These are phyloP conservation scores for Candida morakotiae DNA, from an alignment of 805 yeast species.

Conservation along the genomic window DNA sequence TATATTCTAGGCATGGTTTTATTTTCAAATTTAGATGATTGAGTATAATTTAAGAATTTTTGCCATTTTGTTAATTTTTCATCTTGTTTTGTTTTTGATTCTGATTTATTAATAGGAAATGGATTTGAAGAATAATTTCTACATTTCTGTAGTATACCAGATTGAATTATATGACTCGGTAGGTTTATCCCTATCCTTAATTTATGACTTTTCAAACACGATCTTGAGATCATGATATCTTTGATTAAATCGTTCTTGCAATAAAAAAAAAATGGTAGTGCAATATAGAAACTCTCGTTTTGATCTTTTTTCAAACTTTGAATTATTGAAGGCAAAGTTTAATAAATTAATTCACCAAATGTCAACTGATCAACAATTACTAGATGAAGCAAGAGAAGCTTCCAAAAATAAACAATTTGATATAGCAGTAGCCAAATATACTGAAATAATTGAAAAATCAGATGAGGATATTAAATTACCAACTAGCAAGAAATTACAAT, in stretches of 20 bases:
- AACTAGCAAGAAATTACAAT: conserved; percentile 26
- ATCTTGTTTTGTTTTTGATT: conserved; percentile 12
- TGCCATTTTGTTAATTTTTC: conserved; percentile 32
- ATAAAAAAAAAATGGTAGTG: no score
- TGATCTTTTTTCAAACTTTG: no score
- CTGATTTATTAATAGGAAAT: conserved; percentile 29
- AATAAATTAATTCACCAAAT: neutral
- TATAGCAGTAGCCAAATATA: conserved; percentile 60
- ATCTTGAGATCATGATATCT: neutral
- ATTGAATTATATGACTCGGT: neutral
- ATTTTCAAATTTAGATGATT: conserved; percentile 56
- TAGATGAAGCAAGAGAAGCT: conserved; percentile 62
- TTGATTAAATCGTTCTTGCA: no score
- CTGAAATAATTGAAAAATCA: conserved; percentile 38
- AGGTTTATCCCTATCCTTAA: neutral
- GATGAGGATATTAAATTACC: conserved; percentile 9
- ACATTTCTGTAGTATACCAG: no score
- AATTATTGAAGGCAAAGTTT: conserved; percentile 5
- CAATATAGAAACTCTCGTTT: no score
- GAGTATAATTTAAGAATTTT: conserved; percentile 37
- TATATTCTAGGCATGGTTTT: conserved; percentile 57
- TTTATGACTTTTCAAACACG: neutral
- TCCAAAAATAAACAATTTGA: conserved; percentile 44
- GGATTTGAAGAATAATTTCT: conserved; percentile 16
- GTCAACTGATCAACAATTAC: conserved; percentile 15